phyloP scores from a whole-genome alignment of 495 filamentous ascomycete genomes.

The Astrocystis sublimbata region DNA sequence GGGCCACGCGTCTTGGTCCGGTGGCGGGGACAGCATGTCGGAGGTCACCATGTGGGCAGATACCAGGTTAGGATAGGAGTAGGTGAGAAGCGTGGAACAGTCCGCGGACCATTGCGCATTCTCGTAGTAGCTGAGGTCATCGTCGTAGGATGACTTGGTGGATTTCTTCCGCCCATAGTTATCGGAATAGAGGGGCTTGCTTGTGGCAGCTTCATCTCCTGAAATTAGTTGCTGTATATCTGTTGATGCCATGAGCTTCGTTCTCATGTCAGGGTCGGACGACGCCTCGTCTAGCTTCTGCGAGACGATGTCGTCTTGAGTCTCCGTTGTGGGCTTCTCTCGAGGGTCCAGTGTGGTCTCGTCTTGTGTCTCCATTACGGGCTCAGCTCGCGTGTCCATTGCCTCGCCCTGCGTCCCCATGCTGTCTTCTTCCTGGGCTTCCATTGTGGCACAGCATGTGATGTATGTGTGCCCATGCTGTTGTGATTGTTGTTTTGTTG shows the following conservation, averaged over 20 bases:
- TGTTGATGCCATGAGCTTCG: conserved; percentile 47
- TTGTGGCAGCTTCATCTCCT: conserved; percentile 24
- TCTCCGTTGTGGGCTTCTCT: too few relatives aligned
- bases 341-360: conserved; percentile 18
- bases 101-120: conserved; percentile 66
- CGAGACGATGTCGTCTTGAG: too few relatives aligned
- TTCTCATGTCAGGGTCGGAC: too few relatives aligned
- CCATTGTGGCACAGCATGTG: conserved; percentile 17
- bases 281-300: too few relatives aligned
- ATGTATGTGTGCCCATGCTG: background rate
- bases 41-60: conserved; percentile 72
- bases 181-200: background rate
- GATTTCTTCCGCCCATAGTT: background rate
- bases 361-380: conserved; percentile 24
- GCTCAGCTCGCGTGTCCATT: too few relatives aligned
- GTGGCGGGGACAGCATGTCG: conserved; percentile 68
- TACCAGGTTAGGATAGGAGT: conserved; percentile 65
- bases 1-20: conserved; percentile 33
- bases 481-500: background rate
- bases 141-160: conserved; percentile 7
- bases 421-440: too few relatives aligned
- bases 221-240: too few relatives aligned
- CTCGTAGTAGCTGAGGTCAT: conserved; percentile 55
- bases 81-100: conserved; percentile 79
- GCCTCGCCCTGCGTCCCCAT: too few relatives aligned